Evolutionary conservation across 345 rosid genomes (phyloP).

Genomic region (Geranium rotundifolium): DNA sequence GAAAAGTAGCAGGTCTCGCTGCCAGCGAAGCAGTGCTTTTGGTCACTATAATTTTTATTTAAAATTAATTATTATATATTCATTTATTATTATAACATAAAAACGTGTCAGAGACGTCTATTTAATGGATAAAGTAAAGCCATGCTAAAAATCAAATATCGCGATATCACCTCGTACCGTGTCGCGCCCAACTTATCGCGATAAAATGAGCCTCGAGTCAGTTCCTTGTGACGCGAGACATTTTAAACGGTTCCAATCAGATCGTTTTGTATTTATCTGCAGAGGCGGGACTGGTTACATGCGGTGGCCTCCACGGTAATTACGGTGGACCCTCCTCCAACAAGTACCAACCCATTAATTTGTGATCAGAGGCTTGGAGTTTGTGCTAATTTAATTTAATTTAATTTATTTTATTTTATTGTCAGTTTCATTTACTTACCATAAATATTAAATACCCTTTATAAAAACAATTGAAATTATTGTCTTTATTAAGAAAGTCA

Average conservation of each 20-base stretch:
- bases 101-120: constrained; percentile 14
- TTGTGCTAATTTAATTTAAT: no score
- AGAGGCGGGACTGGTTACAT: constrained; percentile 8
- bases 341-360: neutral
- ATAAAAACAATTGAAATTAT: no score
- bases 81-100: neutral
- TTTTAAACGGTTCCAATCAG: constrained; percentile 27
- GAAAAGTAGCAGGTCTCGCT: neutral
- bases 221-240: constrained; percentile 32
- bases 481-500: no score
- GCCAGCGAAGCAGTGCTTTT: neutral
- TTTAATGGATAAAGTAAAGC: constrained; percentile 14
- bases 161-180: constrained; percentile 3
- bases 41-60: no score
- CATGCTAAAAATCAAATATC: neutral
- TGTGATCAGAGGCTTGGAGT: no score
- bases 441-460: no score
- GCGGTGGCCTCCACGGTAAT: neutral
- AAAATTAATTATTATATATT: neutral
- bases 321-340: neutral
- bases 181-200: constrained; percentile 2
- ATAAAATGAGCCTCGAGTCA: constrained; percentile 16
- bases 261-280: constrained; percentile 12
- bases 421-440: no score
- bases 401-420: no score